Evolutionary conservation across 129 eudicot genomes (phyloP).

Genomic region (Dittrichia graveolens): DNA sequence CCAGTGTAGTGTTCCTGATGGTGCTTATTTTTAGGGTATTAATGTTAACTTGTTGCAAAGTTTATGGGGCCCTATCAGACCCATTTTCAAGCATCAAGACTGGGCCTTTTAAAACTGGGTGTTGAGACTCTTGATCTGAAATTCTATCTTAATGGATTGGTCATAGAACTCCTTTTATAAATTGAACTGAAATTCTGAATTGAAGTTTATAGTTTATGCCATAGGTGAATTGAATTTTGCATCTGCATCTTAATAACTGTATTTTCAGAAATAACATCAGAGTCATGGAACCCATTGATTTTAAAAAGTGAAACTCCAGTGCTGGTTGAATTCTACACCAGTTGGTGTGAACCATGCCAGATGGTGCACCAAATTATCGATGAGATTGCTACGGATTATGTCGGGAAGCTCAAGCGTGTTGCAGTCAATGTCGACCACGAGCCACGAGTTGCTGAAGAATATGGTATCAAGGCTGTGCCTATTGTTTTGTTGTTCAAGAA

Average conservation of each 20-base stretch:
- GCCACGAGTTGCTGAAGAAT: constrained; percentile 50
- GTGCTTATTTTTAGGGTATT: no score
- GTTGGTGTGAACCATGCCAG: constrained; percentile 89
- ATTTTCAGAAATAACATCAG: constrained; percentile 53
- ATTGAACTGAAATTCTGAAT: no score
- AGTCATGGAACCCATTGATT: constrained; percentile 74
- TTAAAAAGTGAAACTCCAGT: constrained; percentile 61
- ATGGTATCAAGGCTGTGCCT: constrained; percentile 85
- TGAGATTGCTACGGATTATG: constrained; percentile 72
- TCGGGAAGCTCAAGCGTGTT: constrained; percentile 56
- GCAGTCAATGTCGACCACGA: constrained; percentile 66
- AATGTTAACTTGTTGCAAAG: no score
- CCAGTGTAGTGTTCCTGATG: no score
- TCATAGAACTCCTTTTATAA: no score
- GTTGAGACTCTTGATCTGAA: no score
- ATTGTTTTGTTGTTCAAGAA: constrained; percentile 81
- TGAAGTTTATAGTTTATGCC: no score
- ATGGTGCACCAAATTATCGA: constrained; percentile 79
- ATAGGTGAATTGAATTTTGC: no score
- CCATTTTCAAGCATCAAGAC: no score
- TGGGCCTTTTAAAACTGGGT: no score
- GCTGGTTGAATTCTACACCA: constrained; percentile 79
- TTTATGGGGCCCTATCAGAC: no score
- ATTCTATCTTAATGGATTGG: no score
- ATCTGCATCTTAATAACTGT: constrained; percentile 19